A percentile compares a stretch with the other conserved stretches of the same genome.
phyloP scores from a whole-genome alignment of 768 basidiomycete genomes.

The Melanogaster broomeanus region DNA sequence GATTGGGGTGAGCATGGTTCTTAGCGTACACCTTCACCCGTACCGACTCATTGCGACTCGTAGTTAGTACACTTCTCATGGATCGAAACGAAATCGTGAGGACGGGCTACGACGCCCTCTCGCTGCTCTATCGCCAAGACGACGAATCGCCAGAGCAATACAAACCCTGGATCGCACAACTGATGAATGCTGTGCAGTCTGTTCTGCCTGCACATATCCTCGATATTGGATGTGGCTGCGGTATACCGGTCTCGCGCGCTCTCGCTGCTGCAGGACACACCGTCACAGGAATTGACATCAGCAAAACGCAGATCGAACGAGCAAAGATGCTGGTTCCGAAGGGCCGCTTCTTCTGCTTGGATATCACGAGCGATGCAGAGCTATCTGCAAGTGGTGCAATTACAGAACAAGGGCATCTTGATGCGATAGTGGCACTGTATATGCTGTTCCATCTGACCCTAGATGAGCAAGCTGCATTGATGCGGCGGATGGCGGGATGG shows the following conservation, averaged over 20 bases:
- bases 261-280: slow-evolving; percentile 21
- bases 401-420: background rate
- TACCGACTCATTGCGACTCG: too few relatives aligned
- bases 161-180: background rate
- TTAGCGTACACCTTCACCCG: too few relatives aligned
- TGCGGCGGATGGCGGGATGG: slow-evolving; percentile 28
- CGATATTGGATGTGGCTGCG: slow-evolving; percentile 34
- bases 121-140: background rate
- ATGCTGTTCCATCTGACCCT: slow-evolving; percentile 30
- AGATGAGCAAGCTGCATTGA: slow-evolving; percentile 30
- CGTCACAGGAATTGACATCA: slow-evolving; percentile 33
- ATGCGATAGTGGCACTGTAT: slow-evolving; percentile 32
- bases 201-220: slow-evolving; percentile 19
- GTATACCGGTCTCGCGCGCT: slow-evolving; percentile 24
- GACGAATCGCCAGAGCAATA: background rate
- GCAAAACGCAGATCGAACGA: slow-evolving; percentile 27
- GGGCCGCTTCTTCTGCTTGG: slow-evolving; percentile 26
- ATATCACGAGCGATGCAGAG: slow-evolving; percentile 23
- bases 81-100: background rate
- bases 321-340: slow-evolving; percentile 24
- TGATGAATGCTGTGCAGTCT: background rate
- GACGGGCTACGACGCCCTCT: background rate
- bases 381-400: background rate
- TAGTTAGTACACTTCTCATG: background rate
- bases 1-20: too few relatives aligned